Evolutionary conservation across 179 eudicot species (phyloP), one percentile per base, ranked within the genome.

Genomic region (Carnegiea gigantea): DNA sequence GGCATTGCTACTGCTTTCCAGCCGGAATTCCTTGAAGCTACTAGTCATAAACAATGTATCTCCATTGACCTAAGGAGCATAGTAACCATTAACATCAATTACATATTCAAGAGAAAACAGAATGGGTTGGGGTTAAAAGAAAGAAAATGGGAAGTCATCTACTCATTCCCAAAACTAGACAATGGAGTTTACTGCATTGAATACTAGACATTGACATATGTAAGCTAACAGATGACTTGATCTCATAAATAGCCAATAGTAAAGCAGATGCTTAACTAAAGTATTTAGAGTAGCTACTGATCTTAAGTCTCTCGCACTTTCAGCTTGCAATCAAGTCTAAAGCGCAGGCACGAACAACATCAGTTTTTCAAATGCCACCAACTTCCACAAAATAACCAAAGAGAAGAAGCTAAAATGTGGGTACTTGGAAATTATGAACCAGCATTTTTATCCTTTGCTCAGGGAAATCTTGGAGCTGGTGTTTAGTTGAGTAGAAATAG

Each of bases 11-110:
- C 87, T 88, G 85, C 87, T 84, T 77, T 91, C 96, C 79, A 87
- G 88, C 87, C 87, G 92, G 80, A 95, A 95, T 84, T 93, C 95
- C 87, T 90, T 91, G 82, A 95, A 95, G 75, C 83, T 88, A 73
- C 91, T 89, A 48, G 90, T 93, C 91, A 93, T 85, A 75, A 88
- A 95, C 78, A 88, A 73, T 18, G 96, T 89, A 86, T 95, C 89
- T 43, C 98, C 98, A 83, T 95, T 95, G 53, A 95, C 97, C 98
- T 95, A 87, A 81, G 85, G 79, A 85, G n/a, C 60, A 85, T 24
- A 13, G 30, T 23, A 30, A 64, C 5, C 75, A 76, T n/a, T 21
- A 18, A 28, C 24, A 72, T 78, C n/a, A 82, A 65, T 62, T 28
- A 21, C 46, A 77, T 36, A 20, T 24, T 53, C 10, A 24, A 9